Conservation (phyloP, 768 basidiomycete species). For the Lactifluus echinatus region DNA sequence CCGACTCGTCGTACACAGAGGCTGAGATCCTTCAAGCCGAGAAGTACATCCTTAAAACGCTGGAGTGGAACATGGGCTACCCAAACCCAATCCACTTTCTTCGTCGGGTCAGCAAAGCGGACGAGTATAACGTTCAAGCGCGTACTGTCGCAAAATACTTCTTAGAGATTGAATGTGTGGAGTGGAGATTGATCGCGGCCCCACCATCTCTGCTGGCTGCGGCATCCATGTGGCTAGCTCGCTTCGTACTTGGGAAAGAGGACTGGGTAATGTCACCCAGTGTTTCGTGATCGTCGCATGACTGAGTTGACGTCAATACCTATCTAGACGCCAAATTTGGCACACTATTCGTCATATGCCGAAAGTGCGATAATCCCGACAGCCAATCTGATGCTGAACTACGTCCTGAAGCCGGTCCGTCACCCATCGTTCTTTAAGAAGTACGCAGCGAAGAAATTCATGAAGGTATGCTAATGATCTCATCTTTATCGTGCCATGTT, state of each 20-base stretch:
- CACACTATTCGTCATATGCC: conserved; percentile 80
- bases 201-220: conserved; percentile 78
- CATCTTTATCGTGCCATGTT: neutral
- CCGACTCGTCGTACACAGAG: conserved; percentile 67
- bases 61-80: conserved; percentile 80
- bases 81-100: conserved; percentile 89
- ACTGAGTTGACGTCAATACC: conserved; percentile 15
- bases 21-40: conserved; percentile 86
- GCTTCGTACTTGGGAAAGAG: conserved; percentile 66
- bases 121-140: conserved; percentile 79
- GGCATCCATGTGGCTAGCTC: conserved; percentile 77
- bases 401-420: conserved; percentile 60
- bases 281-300: neutral
- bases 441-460: conserved; percentile 74
- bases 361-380: conserved; percentile 72
- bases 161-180: conserved; percentile 76
- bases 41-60: conserved; percentile 74
- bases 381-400: conserved; percentile 83
- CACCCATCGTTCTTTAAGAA: conserved; percentile 83
- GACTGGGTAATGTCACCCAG: conserved; percentile 65
- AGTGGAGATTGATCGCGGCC: conserved; percentile 65
- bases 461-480: conserved; percentile 50
- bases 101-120: conserved; percentile 85
- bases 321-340: conserved; percentile 67
- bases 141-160: conserved; percentile 88